Percentiles rank a stretch among this genome's conserved stretches.
phyloP scores from a whole-genome alignment of 192 early-diverging fungal genomes.

The Anaeromyces robustus region DNA sequence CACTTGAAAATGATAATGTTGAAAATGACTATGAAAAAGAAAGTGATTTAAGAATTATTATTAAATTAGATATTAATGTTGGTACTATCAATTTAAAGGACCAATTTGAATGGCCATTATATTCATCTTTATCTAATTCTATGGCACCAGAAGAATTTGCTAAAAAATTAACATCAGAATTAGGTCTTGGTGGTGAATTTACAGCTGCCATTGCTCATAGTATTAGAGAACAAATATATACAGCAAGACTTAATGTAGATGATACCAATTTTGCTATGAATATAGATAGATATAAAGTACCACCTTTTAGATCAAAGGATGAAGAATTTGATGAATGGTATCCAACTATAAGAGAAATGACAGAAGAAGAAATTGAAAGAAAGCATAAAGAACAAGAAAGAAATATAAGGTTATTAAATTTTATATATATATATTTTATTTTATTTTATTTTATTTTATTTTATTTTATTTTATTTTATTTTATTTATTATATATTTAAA shows the following conservation, averaged over 20 bases:
- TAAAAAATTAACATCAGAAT: constrained; percentile 40
- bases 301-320: neutral
- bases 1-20: constrained; percentile 16
- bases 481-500: no score
- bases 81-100: constrained; percentile 68
- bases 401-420: neutral
- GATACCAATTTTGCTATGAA: neutral
- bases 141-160: constrained; percentile 57
- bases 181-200: constrained; percentile 70
- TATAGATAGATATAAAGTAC: neutral
- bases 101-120: constrained; percentile 83
- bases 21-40: neutral
- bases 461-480: no score
- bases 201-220: constrained; percentile 54
- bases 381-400: neutral
- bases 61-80: constrained; percentile 68
- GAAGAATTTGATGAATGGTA: neutral
- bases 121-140: constrained; percentile 22
- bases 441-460: no score
- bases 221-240: constrained; percentile 57
- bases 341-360: neutral
- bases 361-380: neutral
- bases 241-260: neutral
- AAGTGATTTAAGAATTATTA: neutral
- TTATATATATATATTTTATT: no score